Conservation (phyloP, 257 asterid species). For the Solanum bulbocastanum region DNA sequence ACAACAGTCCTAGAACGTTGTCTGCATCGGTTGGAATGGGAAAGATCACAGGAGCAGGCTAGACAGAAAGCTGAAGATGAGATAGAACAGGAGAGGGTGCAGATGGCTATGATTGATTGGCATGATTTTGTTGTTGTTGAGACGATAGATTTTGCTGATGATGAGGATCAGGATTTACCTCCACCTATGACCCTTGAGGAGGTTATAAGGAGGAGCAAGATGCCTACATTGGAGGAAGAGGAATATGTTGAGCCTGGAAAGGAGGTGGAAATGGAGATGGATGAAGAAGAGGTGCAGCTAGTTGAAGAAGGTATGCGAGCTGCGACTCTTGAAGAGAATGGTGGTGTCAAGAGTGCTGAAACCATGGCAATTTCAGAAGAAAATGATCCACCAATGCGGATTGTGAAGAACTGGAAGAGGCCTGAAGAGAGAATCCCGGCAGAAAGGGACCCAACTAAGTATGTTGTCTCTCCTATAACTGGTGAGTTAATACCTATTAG, state of each 20-base stretch:
- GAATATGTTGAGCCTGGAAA: conserved; percentile 74
- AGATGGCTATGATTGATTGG: conserved; percentile 98
- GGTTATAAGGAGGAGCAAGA: conserved; percentile 93
- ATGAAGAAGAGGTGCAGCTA: conserved; percentile 90
- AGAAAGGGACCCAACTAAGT: conserved; percentile 79
- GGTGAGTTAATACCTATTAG: conserved; percentile 72
- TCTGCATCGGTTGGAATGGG: conserved; percentile 90
- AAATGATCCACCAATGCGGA: conserved; percentile 81
- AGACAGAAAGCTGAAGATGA: conserved; percentile 96
- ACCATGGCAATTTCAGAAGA: conserved; percentile 40
- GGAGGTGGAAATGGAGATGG: conserved; percentile 98
- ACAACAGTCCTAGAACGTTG: conserved; percentile 85
- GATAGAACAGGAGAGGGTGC: conserved; percentile 74
- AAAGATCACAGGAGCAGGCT: conserved; percentile 85
- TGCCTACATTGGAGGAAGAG: conserved; percentile 60
- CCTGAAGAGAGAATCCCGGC: conserved; percentile 82
- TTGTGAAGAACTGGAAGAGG: conserved; percentile 90
- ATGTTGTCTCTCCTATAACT: conserved; percentile 77
- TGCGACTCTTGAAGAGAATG: conserved; percentile 70
- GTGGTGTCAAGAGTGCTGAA: conserved; percentile 31
- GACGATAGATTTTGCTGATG: conserved; percentile 89
- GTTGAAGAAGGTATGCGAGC: conserved; percentile 94
- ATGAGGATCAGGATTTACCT: conserved; percentile 89
- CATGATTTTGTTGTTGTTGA: conserved; percentile 95
- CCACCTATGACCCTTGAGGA: conserved; percentile 96